Evolutionary conservation across 2,329 filamentous ascomycete genomes (phyloP).

Genomic region (Grosmannia huntii): DNA sequence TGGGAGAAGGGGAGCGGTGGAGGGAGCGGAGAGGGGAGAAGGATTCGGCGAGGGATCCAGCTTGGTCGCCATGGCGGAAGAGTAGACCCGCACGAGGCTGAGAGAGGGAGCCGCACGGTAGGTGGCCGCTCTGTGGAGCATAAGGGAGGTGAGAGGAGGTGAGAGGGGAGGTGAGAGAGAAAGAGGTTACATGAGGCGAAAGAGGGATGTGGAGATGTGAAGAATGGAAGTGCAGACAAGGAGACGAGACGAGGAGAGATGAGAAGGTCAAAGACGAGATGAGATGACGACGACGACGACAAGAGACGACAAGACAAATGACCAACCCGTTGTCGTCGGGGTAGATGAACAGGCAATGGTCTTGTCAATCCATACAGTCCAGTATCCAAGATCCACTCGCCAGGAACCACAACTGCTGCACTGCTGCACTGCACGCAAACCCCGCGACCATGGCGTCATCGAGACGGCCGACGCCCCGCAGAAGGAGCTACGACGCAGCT

Average conservation of each 20-base stretch:
- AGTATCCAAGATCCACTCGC: too few relatives aligned
- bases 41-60: neutral
- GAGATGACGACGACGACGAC: neutral
- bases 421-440: neutral
- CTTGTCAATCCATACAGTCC: too few relatives aligned
- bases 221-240: neutral
- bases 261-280: too few relatives aligned
- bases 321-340: too few relatives aligned
- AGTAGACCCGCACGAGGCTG: neutral
- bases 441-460: neutral
- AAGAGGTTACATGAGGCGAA: too few relatives aligned
- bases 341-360: too few relatives aligned
- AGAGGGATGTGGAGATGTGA: neutral
- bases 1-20: neutral
- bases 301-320: too few relatives aligned
- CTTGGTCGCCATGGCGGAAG: neutral
- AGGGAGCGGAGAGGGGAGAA: neutral
- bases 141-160: neutral
- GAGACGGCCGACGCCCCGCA: neutral
- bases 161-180: neutral
- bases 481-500: neutral
- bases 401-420: neutral
- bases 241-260: neutral
- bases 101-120: neutral
- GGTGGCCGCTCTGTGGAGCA: conserved; percentile 4